Base-by-base conservation (phyloP, 164 flowering plant species). In the Sedum album region DNA sequence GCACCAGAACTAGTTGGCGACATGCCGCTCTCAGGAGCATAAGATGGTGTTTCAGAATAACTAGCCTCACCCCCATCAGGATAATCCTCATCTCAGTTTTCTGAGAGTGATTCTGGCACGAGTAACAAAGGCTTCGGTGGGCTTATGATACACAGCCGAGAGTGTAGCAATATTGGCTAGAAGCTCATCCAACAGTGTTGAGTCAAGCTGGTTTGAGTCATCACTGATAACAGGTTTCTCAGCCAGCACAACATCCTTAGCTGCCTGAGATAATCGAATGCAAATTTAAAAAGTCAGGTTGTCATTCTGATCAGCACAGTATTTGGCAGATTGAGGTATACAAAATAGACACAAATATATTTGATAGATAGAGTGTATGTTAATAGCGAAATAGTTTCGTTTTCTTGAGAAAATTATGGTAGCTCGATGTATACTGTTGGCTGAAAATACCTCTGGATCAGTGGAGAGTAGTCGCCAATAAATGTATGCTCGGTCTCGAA, bases 391-490 rank as follows among this genome's bases (percentile, higher is more conserved):
- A n/a, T n/a, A n/a, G n/a, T n/a, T n/a, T n/a, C n/a, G n/a, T n/a
- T n/a, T n/a, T n/a, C n/a, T n/a, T n/a, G n/a, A n/a, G n/a, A n/a
- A n/a, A n/a, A n/a, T n/a, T n/a, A n/a, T n/a, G n/a, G n/a, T n/a
- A n/a, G n/a, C n/a, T n/a, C n/a, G n/a, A n/a, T n/a, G n/a, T n/a
- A n/a, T n/a, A n/a, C n/a, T n/a, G n/a, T n/a, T 44, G 48, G 18
- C 20, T 13, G 48, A 15, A 28, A 71, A 64, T 41, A 94, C 99
- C 96, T 94, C 99, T 18, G 99, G 99, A 81, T 94, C 99, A 70
- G 97, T 91, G 67, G 99, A 94, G 38, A 94, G 89, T 73, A 94
- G 99, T 38, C 99, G 96, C 99, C 99, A 94, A 75, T 94, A 94
- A 31, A 94, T 94, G 82, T 94, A 94, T 68, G 99, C 99, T 75